Evolutionary conservation across 768 basidiomycete species (phyloP).

Genomic region (Lactarius indigo): DNA sequence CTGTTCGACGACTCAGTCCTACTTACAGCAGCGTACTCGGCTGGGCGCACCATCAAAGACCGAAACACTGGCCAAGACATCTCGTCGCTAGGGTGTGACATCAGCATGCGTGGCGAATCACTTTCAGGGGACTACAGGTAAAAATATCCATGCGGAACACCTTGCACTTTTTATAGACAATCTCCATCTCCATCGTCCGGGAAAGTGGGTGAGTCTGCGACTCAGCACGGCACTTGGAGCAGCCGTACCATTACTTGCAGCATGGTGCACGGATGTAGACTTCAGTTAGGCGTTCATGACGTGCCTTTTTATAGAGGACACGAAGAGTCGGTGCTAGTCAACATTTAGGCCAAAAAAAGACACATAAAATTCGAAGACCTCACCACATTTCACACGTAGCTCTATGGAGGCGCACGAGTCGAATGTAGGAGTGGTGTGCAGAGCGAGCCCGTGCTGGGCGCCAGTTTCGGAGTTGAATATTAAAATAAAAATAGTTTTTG

Average conservation of each 20-base stretch:
- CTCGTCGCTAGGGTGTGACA: slow-evolving; percentile 62
- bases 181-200: slow-evolving; percentile 80
- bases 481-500: no score
- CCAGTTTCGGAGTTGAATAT: no score
- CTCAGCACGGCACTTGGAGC: slow-evolving; percentile 92
- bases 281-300: slow-evolving; percentile 93
- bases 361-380: background rate
- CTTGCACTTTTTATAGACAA: slow-evolving; percentile 86
- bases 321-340: background rate
- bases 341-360: no score
- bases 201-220: slow-evolving; percentile 65
- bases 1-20: slow-evolving; percentile 70
- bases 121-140: slow-evolving; percentile 49
- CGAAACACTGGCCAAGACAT: slow-evolving; percentile 72
- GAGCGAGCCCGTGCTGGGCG: no score
- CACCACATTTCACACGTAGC: background rate
- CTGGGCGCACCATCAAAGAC: slow-evolving; percentile 71
- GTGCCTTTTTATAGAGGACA: slow-evolving; percentile 66
- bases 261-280: slow-evolving; percentile 95
- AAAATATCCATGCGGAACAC: slow-evolving; percentile 97
- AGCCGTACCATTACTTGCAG: slow-evolving; percentile 98
- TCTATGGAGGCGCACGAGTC: background rate
- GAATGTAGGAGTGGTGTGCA: background rate
- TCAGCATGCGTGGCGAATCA: slow-evolving; percentile 62
- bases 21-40: slow-evolving; percentile 62